Evolutionary conservation across 2,329 filamentous ascomycete genomes (phyloP), one percentile per base, ranked within the genome.

Genomic region (Dendrostoma leiphaemia): DNA sequence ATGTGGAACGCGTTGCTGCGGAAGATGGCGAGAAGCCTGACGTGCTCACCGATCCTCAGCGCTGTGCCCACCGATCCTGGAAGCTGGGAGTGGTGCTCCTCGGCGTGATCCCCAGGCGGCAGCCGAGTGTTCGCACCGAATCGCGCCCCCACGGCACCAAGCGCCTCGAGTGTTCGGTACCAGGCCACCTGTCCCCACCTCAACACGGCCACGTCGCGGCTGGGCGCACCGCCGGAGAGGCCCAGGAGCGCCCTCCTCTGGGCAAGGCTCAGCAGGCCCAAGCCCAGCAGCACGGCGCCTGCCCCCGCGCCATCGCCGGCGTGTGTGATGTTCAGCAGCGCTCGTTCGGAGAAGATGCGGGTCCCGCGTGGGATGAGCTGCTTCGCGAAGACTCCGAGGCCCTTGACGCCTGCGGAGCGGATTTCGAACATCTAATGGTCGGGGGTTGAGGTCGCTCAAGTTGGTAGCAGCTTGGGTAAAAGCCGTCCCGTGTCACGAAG

Each of bases 331-430:
- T 8, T 40, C 37, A 40, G 15, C 7, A 53, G n/a, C 10, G 51
- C 26, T 3, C 6, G n/a, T 24, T 48, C 51, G 15, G 31, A 28
- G n/a, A 53, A 17, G 10, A 53, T 43, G 15, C 37, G 37, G 7
- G 44, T 48, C 10, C 51, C 51, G 10, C 31, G 13, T 19, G 44
- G 28, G 23, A 53, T 53, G n/a, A 41, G 19, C 8, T 34, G 26
- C 9, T 44, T 48, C 26, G 51, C 51, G 12, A 53, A 53, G 4
- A 48, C 23, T 10, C 51, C 51, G 12, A 21, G 29, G n/a, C 51
- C 51, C 35, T 48, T 53, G 2, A 40, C 37, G n/a, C 5, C 21
- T 17, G 51, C 15, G 4, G 43, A 15, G n/a, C 35, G 51, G 13
- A 40, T 13, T 34, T 53, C 35, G 13, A 40, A 15, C 37, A 40